Conservation (phyloP, 169 alveolate genomes). For the Theileria sp. region DNA sequence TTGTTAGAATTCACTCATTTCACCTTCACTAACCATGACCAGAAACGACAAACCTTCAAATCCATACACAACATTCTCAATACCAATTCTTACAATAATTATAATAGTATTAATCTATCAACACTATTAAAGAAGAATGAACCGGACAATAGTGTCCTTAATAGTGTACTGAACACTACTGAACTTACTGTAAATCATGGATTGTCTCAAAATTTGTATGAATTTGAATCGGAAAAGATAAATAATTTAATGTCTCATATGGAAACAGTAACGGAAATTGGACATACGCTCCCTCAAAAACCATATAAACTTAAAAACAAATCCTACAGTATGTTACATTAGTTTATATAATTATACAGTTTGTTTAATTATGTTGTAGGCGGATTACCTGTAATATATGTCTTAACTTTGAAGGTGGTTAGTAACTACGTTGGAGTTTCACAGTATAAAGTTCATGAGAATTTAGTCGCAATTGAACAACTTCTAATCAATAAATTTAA, state of each 20-base stretch:
- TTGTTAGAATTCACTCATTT: slow-evolving; percentile 40
- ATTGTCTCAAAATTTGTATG: background rate
- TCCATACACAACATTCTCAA: slow-evolving; percentile 16
- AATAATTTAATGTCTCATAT: slow-evolving; percentile 23
- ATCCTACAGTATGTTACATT: slow-evolving; percentile 15
- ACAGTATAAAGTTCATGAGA: slow-evolving; percentile 36
- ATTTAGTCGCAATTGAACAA: slow-evolving; percentile 36
- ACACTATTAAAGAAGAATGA: background rate
- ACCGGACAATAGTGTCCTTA: no score
- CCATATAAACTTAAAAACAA: slow-evolving; percentile 36
- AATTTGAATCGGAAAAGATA: slow-evolving; percentile 1
- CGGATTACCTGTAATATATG: slow-evolving; percentile 45
- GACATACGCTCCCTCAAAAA: slow-evolving; percentile 15
- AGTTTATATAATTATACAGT: background rate
- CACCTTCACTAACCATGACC: slow-evolving; percentile 16
- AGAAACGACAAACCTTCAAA: slow-evolving; percentile 28
- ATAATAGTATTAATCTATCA: background rate
- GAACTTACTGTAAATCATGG: background rate
- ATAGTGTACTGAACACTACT: no score
- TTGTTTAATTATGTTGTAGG: background rate
- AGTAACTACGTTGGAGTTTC: slow-evolving; percentile 53
- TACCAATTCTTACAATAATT: background rate
- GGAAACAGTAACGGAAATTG: slow-evolving; percentile 40
- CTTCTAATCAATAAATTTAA: slow-evolving; percentile 7
- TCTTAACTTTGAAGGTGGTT: slow-evolving; percentile 31